Conservation (phyloP, 2,329 filamentous ascomycete genomes). For the Neodidymelliopsis sp. region DNA sequence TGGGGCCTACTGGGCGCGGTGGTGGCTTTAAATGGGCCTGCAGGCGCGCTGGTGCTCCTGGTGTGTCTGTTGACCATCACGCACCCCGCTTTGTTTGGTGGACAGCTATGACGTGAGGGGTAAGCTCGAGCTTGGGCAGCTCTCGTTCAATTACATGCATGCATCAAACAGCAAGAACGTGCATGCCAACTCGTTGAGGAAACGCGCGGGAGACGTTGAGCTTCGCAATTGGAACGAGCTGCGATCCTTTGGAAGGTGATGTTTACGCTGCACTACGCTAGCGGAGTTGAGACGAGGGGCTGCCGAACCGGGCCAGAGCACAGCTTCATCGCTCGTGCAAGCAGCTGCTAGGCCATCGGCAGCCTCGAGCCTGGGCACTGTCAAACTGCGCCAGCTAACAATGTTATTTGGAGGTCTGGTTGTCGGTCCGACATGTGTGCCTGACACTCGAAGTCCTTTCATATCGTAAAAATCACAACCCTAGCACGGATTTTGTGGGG, state of each 20-base stretch:
- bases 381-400: conserved; percentile 6
- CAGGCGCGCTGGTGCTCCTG: conserved; percentile 23
- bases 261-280: conserved; percentile 15
- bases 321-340: conserved; percentile 18
- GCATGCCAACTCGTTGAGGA: conserved; percentile 19
- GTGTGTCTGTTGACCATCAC: conserved; percentile 23
- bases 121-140: conserved; percentile 23
- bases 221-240: conserved; percentile 18
- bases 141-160: conserved; percentile 19
- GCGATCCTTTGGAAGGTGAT: conserved; percentile 4
- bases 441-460: too few relatives aligned
- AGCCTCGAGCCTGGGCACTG: conserved; percentile 11
- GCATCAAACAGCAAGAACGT: conserved; percentile 20
- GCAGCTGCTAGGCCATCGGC: conserved; percentile 15
- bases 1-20: conserved; percentile 21
- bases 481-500: too few relatives aligned
- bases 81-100: conserved; percentile 25
- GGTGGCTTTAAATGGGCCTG: conserved; percentile 25
- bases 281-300: conserved; percentile 19
- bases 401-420: neutral
- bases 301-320: conserved; percentile 10
- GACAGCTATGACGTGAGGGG: conserved; percentile 30
- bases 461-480: too few relatives aligned
- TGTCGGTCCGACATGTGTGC: conserved; percentile 8
- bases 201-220: conserved; percentile 15